Evolutionary conservation across 129 eudicot genomes (phyloP).

Genomic region (Artemisia annua): DNA sequence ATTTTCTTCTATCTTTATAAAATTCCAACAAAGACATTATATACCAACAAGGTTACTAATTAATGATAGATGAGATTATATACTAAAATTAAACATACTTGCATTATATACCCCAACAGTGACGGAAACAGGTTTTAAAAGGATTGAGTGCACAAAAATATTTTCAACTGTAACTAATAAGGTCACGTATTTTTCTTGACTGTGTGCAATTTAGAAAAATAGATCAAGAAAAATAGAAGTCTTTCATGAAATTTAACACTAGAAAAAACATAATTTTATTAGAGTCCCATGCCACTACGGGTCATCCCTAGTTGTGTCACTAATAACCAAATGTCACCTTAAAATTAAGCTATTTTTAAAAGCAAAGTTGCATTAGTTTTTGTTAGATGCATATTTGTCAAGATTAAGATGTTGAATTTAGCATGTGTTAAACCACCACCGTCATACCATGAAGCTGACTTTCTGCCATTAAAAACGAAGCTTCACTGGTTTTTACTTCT

Average conservation of each 20-base stretch:
- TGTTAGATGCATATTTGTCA: conserved; percentile 10
- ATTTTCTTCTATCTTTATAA: too few species aligned
- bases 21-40: too few species aligned
- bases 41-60: too few species aligned
- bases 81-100: too few species aligned
- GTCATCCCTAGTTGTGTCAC: not conserved
- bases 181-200: not conserved
- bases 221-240: too few species aligned
- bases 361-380: conserved; percentile 14
- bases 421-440: conserved; percentile 20
- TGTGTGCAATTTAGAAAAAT: too few species aligned
- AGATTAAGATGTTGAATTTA: conserved; percentile 3
- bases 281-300: too few species aligned
- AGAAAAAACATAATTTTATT: too few species aligned
- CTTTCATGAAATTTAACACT: too few species aligned
- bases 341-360: not conserved
- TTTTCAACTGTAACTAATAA: too few species aligned
- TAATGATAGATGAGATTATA: too few species aligned
- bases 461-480: conserved; percentile 2
- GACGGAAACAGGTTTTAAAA: not conserved
- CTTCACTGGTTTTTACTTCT: not conserved
- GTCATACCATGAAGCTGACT: conserved; percentile 5
- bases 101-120: too few species aligned
- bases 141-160: not conserved
- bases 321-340: not conserved